Percentiles rank a stretch among this genome's conserved stretches.
Evolutionary conservation across 1,139 yeast species (phyloP).

Genomic region (Magnusiomyces clavatus): DNA sequence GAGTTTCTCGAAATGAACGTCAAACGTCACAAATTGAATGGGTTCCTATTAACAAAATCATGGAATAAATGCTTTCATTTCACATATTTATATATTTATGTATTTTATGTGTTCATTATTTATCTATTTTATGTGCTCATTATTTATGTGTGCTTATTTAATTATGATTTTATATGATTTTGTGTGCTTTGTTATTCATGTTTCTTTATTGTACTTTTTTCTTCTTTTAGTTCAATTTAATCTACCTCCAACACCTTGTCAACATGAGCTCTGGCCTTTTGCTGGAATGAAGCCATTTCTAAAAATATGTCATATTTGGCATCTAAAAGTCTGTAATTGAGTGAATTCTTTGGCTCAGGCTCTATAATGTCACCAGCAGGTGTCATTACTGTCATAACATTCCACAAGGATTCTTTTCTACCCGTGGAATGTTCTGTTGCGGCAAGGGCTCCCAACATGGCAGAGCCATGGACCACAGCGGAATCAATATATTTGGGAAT

Average conservation of each 20-base stretch:
- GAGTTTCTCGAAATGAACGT: slow-evolving; percentile 70
- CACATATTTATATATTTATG: slow-evolving; percentile 21
- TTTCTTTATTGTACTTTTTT: no score
- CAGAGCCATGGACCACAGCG: slow-evolving; percentile 93
- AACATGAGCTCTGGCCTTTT: slow-evolving; percentile 62
- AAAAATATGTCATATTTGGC: slow-evolving; percentile 79
- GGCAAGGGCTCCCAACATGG: slow-evolving; percentile 91
- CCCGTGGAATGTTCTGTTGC: slow-evolving; percentile 34
- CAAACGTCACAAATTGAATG: slow-evolving; percentile 66
- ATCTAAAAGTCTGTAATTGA: slow-evolving; percentile 55
- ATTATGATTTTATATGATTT: background rate
- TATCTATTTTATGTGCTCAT: slow-evolving; percentile 25
- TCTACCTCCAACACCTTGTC: slow-evolving; percentile 37
- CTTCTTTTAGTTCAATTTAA: no score
- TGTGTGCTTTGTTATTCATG: background rate
- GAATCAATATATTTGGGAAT: slow-evolving; percentile 94
- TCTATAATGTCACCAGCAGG: slow-evolving; percentile 73
- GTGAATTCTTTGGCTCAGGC: slow-evolving; percentile 48
- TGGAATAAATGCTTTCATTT: slow-evolving; percentile 20
- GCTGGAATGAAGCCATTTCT: slow-evolving; percentile 80
- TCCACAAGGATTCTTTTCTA: slow-evolving; percentile 52
- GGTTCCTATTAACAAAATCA: slow-evolving; percentile 26
- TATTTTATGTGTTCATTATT: no score
- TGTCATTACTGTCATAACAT: slow-evolving; percentile 74
- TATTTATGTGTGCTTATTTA: slow-evolving; percentile 15